Evolutionary conservation across 1,284 basidiomycete genomes (phyloP).

Genomic region (Pyrrhoderma lamaoense): DNA sequence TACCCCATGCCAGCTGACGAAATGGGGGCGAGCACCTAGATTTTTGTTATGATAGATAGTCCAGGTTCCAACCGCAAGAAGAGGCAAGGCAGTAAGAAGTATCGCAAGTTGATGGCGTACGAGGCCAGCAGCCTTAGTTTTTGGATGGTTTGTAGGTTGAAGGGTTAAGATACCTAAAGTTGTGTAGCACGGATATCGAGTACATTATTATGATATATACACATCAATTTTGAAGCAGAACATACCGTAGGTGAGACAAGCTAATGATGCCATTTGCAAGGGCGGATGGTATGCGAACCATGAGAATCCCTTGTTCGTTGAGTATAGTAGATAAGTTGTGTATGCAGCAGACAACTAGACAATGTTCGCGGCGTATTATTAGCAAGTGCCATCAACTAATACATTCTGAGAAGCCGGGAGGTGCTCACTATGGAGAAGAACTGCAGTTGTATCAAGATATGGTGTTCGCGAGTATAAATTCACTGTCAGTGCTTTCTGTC

Average conservation of each 20-base stretch:
- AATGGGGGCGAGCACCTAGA: slow-evolving; percentile 40
- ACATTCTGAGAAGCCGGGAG: too few relatives aligned
- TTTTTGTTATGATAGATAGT: slow-evolving; percentile 52
- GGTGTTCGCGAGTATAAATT: too few relatives aligned
- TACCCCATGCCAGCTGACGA: slow-evolving; percentile 64
- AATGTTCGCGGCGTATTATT: too few relatives aligned
- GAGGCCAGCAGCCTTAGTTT: slow-evolving; percentile 58
- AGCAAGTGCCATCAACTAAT: too few relatives aligned
- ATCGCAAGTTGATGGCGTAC: slow-evolving; percentile 56
- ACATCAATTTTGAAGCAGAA: neutral
- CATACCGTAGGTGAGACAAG: slow-evolving; percentile 52
- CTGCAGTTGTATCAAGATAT: too few relatives aligned
- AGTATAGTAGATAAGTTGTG: slow-evolving; percentile 30
- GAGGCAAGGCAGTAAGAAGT: slow-evolving; percentile 43
- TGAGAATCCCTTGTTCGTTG: slow-evolving; percentile 41
- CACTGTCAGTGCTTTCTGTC: too few relatives aligned
- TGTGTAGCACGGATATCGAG: neutral
- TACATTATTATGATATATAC: neutral
- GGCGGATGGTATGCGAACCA: slow-evolving; percentile 64
- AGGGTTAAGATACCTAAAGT: slow-evolving; percentile 62
- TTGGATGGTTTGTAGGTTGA: slow-evolving; percentile 62
- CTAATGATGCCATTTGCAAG: slow-evolving; percentile 49
- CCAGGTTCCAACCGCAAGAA: slow-evolving; percentile 46
- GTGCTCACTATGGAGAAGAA: too few relatives aligned
- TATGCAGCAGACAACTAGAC: slow-evolving; percentile 11